Percentiles rank a stretch among this genome's conserved stretches.
These are phyloP conservation scores for Penicillium cataractarum DNA, from an alignment of 495 filamentous ascomycete genomes.

Conservation along the genomic window DNA sequence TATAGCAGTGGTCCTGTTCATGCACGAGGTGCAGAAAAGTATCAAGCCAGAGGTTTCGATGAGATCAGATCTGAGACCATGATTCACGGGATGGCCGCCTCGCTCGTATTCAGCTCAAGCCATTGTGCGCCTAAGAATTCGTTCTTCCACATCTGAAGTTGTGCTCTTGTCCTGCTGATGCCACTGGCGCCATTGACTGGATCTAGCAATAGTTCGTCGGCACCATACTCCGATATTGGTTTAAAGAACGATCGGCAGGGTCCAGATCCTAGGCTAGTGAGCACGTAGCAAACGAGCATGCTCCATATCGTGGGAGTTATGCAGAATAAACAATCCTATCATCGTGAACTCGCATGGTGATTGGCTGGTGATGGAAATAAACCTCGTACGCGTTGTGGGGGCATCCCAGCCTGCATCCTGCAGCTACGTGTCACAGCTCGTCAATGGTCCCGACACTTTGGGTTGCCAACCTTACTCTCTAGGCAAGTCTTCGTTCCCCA, in stretches of 20 bases:
- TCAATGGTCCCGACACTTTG: no score
- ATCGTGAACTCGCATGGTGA: not conserved
- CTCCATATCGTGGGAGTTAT: not conserved
- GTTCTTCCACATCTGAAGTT: no score
- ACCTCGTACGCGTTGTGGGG: not conserved
- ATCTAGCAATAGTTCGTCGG: not conserved
- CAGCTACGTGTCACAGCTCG: not conserved
- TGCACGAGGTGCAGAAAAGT: not conserved
- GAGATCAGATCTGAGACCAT: not conserved
- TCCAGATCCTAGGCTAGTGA: not conserved
- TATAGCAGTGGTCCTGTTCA: not conserved
- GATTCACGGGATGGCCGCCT: not conserved
- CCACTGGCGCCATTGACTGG: not conserved
- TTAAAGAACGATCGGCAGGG: not conserved
- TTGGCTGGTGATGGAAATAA: not conserved
- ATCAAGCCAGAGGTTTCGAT: not conserved
- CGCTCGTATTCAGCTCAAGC: not conserved
- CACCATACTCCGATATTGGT: not conserved
- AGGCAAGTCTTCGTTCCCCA: not conserved
- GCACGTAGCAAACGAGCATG: not conserved
- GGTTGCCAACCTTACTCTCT: not conserved
- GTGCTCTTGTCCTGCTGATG: not conserved
- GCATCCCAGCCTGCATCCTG: not conserved
- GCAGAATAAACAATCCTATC: not conserved
- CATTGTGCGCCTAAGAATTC: not conserved